phyloP scores from a whole-genome alignment of 495 filamentous ascomycete genomes.

The Neurospora sp. region DNA sequence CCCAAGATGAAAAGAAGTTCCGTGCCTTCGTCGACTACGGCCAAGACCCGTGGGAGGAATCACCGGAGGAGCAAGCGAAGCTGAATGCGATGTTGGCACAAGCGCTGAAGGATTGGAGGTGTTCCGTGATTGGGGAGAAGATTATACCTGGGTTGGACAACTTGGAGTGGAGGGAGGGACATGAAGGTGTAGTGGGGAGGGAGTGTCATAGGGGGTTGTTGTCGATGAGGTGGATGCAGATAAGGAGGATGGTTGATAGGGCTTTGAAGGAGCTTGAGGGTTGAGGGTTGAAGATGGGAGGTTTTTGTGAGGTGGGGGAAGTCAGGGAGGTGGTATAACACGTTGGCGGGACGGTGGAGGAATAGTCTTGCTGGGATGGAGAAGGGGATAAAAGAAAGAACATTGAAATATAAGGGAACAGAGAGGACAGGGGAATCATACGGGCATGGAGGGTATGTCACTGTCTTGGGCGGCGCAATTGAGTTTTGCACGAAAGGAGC shows the following conservation, averaged over 20 bases:
- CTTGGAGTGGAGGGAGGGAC: not conserved
- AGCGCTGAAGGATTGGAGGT: conserved; percentile 9
- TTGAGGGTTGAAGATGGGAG: not conserved
- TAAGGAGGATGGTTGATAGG: not conserved
- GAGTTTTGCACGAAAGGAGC: too few species aligned
- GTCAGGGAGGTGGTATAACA: too few species aligned
- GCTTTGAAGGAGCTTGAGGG: not conserved
- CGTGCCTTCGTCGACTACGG: not conserved
- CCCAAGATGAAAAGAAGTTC: not conserved
- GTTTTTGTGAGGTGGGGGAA: not conserved
- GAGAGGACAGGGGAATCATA: too few species aligned
- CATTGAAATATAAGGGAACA: too few species aligned
- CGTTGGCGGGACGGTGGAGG: too few species aligned
- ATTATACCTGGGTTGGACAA: not conserved
- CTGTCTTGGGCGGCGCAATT: too few species aligned
- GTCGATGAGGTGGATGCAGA: not conserved
- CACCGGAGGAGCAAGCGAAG: not conserved
- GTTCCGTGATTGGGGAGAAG: not conserved
- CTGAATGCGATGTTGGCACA: not conserved
- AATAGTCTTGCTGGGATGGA: too few species aligned
- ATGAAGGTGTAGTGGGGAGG: not conserved
- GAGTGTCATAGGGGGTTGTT: not conserved
- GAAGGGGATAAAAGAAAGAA: too few species aligned
- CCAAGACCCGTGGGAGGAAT: not conserved
- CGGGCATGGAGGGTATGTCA: too few species aligned